phyloP scores from a whole-genome alignment of 163 green algal genomes.

The Chloroidium sp. region DNA sequence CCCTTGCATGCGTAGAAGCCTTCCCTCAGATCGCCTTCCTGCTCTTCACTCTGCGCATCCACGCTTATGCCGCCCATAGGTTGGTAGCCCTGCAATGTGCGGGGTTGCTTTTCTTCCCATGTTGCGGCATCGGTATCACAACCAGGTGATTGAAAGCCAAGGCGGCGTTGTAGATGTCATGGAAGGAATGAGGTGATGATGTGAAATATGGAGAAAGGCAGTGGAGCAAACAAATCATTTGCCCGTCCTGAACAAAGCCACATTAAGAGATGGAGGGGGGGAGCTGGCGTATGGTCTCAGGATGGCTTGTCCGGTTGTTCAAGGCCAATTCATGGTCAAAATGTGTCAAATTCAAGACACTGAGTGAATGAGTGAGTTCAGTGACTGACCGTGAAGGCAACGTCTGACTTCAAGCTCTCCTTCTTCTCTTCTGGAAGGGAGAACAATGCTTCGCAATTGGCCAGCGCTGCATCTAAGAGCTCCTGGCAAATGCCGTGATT shows the following conservation, averaged over 20 bases:
- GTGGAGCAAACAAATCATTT: too few relatives aligned
- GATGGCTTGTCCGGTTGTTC: background rate
- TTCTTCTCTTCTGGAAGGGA: background rate
- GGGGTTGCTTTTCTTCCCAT: background rate
- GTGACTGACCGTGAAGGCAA: background rate
- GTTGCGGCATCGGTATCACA: background rate
- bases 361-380: too few relatives aligned
- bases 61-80: background rate
- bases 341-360: too few relatives aligned
- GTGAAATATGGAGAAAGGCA: too few relatives aligned
- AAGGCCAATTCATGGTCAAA: too few relatives aligned
- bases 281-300: background rate
- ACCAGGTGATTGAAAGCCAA: too few relatives aligned
- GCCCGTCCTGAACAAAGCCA: too few relatives aligned
- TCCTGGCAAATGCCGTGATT: background rate
- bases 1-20: slow-evolving; percentile 1
- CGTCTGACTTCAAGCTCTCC: background rate
- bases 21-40: background rate
- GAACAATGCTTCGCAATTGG: background rate
- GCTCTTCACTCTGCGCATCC: background rate
- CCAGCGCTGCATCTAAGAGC: background rate
- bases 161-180: too few relatives aligned
- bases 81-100: background rate
- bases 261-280: too few relatives aligned
- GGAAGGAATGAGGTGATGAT: too few relatives aligned